A percentile compares a stretch with the other conserved stretches of the same genome.
These are phyloP conservation scores for Durotheca rogersii DNA, from an alignment of 495 filamentous ascomycete genomes.

Conservation along the genomic window DNA sequence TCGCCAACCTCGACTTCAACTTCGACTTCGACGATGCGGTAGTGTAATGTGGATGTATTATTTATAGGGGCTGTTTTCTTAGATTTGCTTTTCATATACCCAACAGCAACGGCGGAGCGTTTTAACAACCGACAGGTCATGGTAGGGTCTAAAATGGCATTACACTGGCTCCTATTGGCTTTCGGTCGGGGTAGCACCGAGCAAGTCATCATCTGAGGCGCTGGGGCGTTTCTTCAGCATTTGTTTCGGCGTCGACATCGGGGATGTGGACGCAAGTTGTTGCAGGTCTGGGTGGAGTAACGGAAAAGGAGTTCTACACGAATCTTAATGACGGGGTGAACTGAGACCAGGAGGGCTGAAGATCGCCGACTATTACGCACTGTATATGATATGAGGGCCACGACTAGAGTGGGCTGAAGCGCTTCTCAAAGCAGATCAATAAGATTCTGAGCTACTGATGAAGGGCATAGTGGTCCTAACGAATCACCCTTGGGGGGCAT, in stretches of 20 bases:
- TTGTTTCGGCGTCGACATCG: neutral
- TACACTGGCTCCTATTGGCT: neutral
- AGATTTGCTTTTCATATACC: slow-evolving; percentile 26
- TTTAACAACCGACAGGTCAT: slow-evolving; percentile 1
- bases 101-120: slow-evolving; percentile 13
- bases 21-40: slow-evolving; percentile 10
- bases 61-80: slow-evolving; percentile 3
- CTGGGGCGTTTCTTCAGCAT: neutral
- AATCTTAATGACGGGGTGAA: neutral
- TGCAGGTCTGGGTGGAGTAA: neutral
- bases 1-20: slow-evolving; percentile 24
- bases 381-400: neutral
- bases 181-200: neutral
- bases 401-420: neutral
- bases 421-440: neutral
- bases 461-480: neutral
- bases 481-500: neutral
- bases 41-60: too few relatives aligned
- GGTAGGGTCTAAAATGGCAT: slow-evolving; percentile 15
- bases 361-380: neutral
- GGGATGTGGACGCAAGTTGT: neutral
- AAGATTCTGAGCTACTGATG: neutral
- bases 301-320: neutral
- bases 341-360: neutral
- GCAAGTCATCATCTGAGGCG: slow-evolving; percentile 3